Evolutionary conservation across 495 filamentous ascomycete genomes (phyloP).

Genomic region (Penicillium nucicola): DNA sequence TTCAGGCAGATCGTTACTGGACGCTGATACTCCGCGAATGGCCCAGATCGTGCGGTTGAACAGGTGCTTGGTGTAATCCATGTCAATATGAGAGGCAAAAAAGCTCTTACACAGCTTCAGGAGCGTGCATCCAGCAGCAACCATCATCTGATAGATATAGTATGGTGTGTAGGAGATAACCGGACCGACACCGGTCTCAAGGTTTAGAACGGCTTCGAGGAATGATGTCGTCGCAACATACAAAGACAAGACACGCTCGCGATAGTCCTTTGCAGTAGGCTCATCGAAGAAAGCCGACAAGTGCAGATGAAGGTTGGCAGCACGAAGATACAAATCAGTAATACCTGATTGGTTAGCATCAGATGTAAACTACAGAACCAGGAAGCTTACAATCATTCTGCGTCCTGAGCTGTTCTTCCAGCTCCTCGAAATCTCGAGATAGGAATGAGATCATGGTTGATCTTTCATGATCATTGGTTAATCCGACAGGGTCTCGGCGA

Average conservation of each 20-base stretch:
- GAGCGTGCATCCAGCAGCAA: conserved; percentile 80
- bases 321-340: conserved; percentile 70
- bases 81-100: conserved; percentile 68
- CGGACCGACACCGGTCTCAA: conserved; percentile 46
- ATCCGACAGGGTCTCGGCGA: conserved; percentile 67
- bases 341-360: conserved; percentile 49
- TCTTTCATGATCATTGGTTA: conserved; percentile 67
- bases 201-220: conserved; percentile 66
- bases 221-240: conserved; percentile 74
- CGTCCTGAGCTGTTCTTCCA: conserved; percentile 43
- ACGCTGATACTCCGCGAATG: conserved; percentile 74
- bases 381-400: conserved; percentile 41
- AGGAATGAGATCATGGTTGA: conserved; percentile 61
- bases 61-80: conserved; percentile 67
- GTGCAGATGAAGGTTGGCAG: conserved; percentile 77
- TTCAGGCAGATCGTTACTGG: conserved; percentile 80
- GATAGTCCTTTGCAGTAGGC: conserved; percentile 67
- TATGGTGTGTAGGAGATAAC: conserved; percentile 73
- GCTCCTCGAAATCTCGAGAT: conserved; percentile 49
- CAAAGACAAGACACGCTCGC: conserved; percentile 71
- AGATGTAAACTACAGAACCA: background rate
- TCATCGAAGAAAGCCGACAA: conserved; percentile 89
- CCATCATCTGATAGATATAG: conserved; percentile 89
- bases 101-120: conserved; percentile 83
- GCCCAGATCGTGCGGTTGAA: conserved; percentile 75